Base-by-base conservation (phyloP, 768 basidiomycete genomes). In the Agaricus blazei region DNA sequence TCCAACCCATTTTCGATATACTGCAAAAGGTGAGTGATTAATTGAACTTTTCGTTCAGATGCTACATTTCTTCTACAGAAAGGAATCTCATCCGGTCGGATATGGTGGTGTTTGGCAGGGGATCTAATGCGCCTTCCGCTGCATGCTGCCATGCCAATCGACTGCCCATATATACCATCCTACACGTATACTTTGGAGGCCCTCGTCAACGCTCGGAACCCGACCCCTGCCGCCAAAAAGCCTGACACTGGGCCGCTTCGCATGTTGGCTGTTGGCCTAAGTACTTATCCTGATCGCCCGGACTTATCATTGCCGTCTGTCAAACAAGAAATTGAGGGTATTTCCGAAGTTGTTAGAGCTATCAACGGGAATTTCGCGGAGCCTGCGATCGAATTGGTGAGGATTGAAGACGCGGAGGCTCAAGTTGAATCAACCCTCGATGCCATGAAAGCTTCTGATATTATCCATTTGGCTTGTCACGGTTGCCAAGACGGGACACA, bases 381-480 rank as follows among this genome's bases (percentile, higher is more conserved):
- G 15, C 23, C 47, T n/a, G 4, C 12, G 27, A 9, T 48, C 1
- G 14, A 31, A 3, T 5, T 48, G 15, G 29, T 29, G n/a, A 48
- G 31, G 23, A 27, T 48, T 19, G 47, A 48, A 34, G 47, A 48
- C 15, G 47, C 27, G 23, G 31, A 19, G 12, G 47, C 47, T 19
- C 12, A n/a, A 34, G 47, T 48, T 8, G 29, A 48, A 8, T 15
- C 14, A 1, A 29, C 31, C 12, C 47, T 48, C 7, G 8, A 29
- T 34, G 47, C 47, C 8, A 48, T 48, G 12, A 48, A 23, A 48
- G 15, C 6, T 6, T 48, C 47, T 23, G 28, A 34, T 8, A 61
- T 61, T n/a, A 24, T 59, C 36, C 60, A 61, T 37, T 51, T 61
- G 15, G 60, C 60, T 26, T 59, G 60, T n/a, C 60, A 61, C 44